Percentiles rank a stretch among this genome's conserved stretches.
Evolutionary conservation across 495 filamentous ascomycete genomes (phyloP).

Genomic region (Xylaria nigripes): DNA sequence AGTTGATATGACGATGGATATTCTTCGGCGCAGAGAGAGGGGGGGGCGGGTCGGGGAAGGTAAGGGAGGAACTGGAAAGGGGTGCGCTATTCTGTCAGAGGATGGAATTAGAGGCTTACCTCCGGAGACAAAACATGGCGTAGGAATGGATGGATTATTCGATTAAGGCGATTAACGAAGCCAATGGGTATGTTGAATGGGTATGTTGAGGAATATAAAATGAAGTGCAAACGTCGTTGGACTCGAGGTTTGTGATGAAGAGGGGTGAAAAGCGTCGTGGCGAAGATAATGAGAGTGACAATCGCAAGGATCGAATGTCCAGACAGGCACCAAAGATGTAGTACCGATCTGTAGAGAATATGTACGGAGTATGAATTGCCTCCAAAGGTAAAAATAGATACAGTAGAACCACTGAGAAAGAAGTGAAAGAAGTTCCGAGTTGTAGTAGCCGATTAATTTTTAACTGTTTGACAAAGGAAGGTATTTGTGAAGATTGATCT

Average conservation of each 20-base stretch:
- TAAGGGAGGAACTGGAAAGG: too few relatives aligned
- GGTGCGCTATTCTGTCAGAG: not conserved
- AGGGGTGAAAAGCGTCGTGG: too few relatives aligned
- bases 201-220: not conserved
- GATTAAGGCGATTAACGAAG: not conserved
- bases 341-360: too few relatives aligned
- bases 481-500: slow-evolving; percentile 10
- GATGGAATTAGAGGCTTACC: slow-evolving; percentile 39
- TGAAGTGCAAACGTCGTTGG: not conserved
- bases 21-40: not conserved
- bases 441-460: too few relatives aligned
- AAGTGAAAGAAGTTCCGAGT: too few relatives aligned
- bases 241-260: not conserved
- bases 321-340: too few relatives aligned
- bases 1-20: slow-evolving; percentile 2
- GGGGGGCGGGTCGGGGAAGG: too few relatives aligned
- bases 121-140: slow-evolving; percentile 76
- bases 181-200: not conserved
- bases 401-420: too few relatives aligned
- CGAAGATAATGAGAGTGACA: not conserved
- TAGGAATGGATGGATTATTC: not conserved
- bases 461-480: not conserved
- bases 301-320: too few relatives aligned
- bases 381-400: too few relatives aligned
- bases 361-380: too few relatives aligned